Base-by-base conservation (phyloP, 1,139 yeast genomes). In the Nakaseomyces kungkrabaensis region DNA sequence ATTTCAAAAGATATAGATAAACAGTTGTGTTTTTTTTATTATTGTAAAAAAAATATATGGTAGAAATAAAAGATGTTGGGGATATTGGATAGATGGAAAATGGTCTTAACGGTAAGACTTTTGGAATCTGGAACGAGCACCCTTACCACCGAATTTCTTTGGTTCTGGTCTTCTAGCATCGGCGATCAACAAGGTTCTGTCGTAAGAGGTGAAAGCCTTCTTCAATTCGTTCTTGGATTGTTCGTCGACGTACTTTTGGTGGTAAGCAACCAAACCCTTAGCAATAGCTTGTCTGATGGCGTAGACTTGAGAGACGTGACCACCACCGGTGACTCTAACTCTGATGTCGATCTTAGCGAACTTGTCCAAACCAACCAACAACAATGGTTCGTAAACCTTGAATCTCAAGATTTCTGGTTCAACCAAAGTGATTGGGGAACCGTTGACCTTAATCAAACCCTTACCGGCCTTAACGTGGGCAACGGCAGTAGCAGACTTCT, bases 51-150 rank as follows among this genome's bases (percentile, higher is more conserved):
- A 41, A 41, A 29, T 40, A 46, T 47, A 53, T 43, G 38, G 33
- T 44, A 34, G 29, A 31, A 46, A 26, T 40, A 32, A 41, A 51
- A 46, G 48, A 7, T 55, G 54, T 8, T 38, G 43, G 11, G 44
- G 34, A 27, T 25, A 25, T 25, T 38, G 43, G 40, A 22, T 38
- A 26, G 32, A 38, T 26, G 43, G 43, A 26, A 26, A 29, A 29
- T 26, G 32, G 43, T 55, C 65, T 82, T 90, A 92, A 89, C 98
- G 98, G 95, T 92, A 92, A 77, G 98, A 92, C 79, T 92, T 92
- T 84, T 92, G 98, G 97, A 87, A 92, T 82, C 97, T 90, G 74
- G 98, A 94, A 82, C 98, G 92, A 80, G 98, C 98, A 88, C 98
- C 98, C 79, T 95, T 96, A 84, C 98, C 98, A 83, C 98, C 98